Percentiles rank a stretch among this genome's conserved stretches.
phyloP scores from a whole-genome alignment of 2,329 filamentous ascomycete genomes.

The Trichoderma gracile region DNA sequence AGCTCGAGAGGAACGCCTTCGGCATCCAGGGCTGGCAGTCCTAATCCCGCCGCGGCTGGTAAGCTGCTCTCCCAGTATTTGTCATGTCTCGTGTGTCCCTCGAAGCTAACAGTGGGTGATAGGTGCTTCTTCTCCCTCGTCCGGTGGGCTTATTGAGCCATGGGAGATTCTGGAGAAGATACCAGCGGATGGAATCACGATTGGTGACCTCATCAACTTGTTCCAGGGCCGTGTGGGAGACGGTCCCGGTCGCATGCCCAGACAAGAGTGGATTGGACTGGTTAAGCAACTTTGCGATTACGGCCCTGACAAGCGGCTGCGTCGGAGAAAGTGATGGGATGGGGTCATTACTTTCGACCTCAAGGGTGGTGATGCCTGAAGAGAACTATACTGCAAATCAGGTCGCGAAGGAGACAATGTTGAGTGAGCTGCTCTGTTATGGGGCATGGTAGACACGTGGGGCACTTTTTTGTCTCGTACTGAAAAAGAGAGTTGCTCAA shows the following conservation, averaged over 20 bases:
- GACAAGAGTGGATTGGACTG: conserved; percentile 58
- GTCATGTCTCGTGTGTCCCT: neutral
- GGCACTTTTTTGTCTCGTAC: neutral
- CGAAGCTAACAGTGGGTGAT: conserved; percentile 11
- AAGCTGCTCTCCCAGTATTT: conserved; percentile 30
- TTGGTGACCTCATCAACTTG: conserved; percentile 54
- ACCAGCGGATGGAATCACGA: conserved; percentile 55
- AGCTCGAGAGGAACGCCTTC: conserved; percentile 54
- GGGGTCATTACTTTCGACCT: neutral
- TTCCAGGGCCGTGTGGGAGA: conserved; percentile 58
- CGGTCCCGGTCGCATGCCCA: conserved; percentile 52
- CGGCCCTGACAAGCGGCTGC: conserved; percentile 55
- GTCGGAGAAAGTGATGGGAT: conserved; percentile 41
- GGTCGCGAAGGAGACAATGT: neutral
- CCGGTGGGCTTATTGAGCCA: conserved; percentile 43
- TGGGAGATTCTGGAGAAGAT: conserved; percentile 58
- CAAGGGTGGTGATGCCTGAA: neutral
- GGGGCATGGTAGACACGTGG: neutral
- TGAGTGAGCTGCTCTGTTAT: neutral
- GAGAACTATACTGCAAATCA: neutral
- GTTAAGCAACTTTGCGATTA: conserved; percentile 59
- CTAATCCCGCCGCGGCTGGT: conserved; percentile 48
- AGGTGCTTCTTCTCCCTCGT: conserved; percentile 42
- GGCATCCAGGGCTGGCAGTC: conserved; percentile 64
- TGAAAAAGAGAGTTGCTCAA: neutral